Evolutionary conservation across 495 filamentous ascomycete species (phyloP).

Genomic region (Aspergillus egyptiacus): DNA sequence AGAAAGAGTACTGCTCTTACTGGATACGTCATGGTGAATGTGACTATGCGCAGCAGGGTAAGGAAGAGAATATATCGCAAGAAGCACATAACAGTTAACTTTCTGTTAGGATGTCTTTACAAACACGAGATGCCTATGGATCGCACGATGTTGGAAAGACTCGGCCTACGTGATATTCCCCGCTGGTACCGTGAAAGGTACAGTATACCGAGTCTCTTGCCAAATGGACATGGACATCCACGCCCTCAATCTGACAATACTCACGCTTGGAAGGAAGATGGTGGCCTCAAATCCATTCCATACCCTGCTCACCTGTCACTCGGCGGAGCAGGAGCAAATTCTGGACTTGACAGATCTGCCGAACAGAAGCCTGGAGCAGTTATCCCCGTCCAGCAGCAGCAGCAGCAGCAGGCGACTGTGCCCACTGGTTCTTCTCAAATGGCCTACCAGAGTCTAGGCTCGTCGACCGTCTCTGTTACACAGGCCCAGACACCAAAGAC

Average conservation of each 20-base stretch:
- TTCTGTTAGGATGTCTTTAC: constrained; percentile 58
- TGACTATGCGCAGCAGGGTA: constrained; percentile 71
- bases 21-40: constrained; percentile 83
- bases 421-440: constrained; percentile 7
- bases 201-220: constrained; percentile 27
- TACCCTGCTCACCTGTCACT: constrained; percentile 16
- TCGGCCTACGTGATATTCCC: constrained; percentile 56
- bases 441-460: constrained; percentile 4
- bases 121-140: constrained; percentile 81
- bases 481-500: constrained; percentile 13
- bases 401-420: constrained; percentile 3
- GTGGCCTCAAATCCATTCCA: constrained; percentile 17
- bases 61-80: neutral
- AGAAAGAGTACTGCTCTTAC: constrained; percentile 79
- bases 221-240: constrained; percentile 14
- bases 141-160: constrained; percentile 46
- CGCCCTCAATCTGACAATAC: constrained; percentile 11
- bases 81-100: constrained; percentile 7
- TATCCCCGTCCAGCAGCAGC: constrained; percentile 12
- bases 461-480: constrained; percentile 5
- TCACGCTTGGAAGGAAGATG: constrained; percentile 18
- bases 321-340: constrained; percentile 6
- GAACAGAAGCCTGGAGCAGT: constrained; percentile 15
- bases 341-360: constrained; percentile 10
- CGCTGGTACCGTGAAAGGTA: constrained; percentile 51